phyloP scores from a whole-genome alignment of 2,329 filamentous ascomycete genomes.

The Phialocephala subalpina region DNA sequence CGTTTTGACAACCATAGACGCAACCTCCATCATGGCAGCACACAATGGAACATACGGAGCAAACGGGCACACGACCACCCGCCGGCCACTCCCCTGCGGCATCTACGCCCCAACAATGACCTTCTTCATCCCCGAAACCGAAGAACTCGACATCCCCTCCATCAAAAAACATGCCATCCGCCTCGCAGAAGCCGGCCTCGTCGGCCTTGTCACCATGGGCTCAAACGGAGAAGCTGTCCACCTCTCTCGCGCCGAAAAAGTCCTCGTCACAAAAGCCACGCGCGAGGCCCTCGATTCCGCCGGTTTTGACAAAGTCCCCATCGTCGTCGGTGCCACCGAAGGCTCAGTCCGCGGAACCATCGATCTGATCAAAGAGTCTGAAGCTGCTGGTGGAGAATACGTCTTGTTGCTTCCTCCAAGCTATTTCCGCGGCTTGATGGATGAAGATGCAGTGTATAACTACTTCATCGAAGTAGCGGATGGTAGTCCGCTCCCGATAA shows the following conservation, averaged over 20 bases:
- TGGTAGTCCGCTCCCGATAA: slow-evolving; percentile 75
- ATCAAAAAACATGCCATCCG: slow-evolving; percentile 85
- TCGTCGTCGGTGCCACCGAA: slow-evolving; percentile 84
- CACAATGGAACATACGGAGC: slow-evolving; percentile 25
- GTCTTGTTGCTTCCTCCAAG: slow-evolving; percentile 81
- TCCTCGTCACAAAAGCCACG: slow-evolving; percentile 77
- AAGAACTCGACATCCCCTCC: slow-evolving; percentile 81
- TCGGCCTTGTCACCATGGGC: slow-evolving; percentile 85
- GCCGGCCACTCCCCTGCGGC: slow-evolving; percentile 74
- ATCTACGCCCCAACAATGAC: slow-evolving; percentile 92
- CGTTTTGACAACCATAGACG: slow-evolving; percentile 12
- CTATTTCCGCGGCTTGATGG: slow-evolving; percentile 80
- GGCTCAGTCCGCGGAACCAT: slow-evolving; percentile 85
- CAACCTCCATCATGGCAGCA: slow-evolving; percentile 15
- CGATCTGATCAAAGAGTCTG: slow-evolving; percentile 72
- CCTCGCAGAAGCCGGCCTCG: slow-evolving; percentile 78
- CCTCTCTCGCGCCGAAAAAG: slow-evolving; percentile 80
- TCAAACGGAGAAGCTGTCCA: slow-evolving; percentile 92
- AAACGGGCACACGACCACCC: slow-evolving; percentile 48
- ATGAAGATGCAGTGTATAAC: slow-evolving; percentile 76
- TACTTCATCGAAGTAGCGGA: slow-evolving; percentile 76
- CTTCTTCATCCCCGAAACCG: slow-evolving; percentile 84
- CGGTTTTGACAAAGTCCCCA: slow-evolving; percentile 77
- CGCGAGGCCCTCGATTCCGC: slow-evolving; percentile 84
- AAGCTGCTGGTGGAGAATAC: slow-evolving; percentile 79